These are phyloP conservation scores for Monilinia aucupariae DNA, from an alignment of 2,329 filamentous ascomycete species.

Conservation along the genomic window DNA sequence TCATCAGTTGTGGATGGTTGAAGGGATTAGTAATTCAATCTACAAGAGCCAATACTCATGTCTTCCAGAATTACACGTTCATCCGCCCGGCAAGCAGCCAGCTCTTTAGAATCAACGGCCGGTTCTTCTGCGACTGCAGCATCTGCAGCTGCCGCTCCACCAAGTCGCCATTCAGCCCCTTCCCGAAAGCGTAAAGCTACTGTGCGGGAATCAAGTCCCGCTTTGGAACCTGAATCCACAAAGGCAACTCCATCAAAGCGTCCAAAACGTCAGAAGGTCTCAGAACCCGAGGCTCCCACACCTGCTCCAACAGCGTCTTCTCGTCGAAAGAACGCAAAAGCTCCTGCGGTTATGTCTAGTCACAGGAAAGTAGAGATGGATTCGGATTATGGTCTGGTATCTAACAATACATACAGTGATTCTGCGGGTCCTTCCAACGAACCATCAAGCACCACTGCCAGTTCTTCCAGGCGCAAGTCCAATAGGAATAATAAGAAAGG, in stretches of 20 bases:
- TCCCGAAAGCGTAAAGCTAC: constrained; percentile 73
- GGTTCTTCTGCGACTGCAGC: constrained; percentile 39
- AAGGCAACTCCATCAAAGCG: constrained; percentile 47
- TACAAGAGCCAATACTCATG: constrained; percentile 61
- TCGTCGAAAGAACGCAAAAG: constrained; percentile 57
- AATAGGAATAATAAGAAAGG: constrained; percentile 61
- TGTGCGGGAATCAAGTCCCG: constrained; percentile 46
- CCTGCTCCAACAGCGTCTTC: constrained; percentile 38
- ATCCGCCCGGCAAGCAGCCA: constrained; percentile 82
- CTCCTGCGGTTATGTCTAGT: constrained; percentile 63
- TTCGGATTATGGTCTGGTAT: constrained; percentile 28
- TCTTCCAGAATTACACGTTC: constrained; percentile 95
- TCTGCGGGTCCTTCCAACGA: constrained; percentile 59
- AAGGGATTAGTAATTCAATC: constrained; percentile 17
- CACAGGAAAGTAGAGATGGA: constrained; percentile 52
- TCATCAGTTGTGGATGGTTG: constrained; percentile 23
- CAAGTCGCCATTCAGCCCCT: constrained; percentile 43
- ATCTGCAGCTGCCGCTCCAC: constrained; percentile 36
- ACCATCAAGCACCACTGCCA: constrained; percentile 48
- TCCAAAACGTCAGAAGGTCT: constrained; percentile 66
- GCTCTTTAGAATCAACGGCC: constrained; percentile 35
- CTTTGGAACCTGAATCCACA: constrained; percentile 36
- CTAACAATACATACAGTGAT: constrained; percentile 42
- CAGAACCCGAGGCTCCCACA: constrained; percentile 41
- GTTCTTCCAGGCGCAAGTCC: constrained; percentile 66